phyloP scores from a whole-genome alignment of 169 alveolate species.

The Miamiensis avidus region DNA sequence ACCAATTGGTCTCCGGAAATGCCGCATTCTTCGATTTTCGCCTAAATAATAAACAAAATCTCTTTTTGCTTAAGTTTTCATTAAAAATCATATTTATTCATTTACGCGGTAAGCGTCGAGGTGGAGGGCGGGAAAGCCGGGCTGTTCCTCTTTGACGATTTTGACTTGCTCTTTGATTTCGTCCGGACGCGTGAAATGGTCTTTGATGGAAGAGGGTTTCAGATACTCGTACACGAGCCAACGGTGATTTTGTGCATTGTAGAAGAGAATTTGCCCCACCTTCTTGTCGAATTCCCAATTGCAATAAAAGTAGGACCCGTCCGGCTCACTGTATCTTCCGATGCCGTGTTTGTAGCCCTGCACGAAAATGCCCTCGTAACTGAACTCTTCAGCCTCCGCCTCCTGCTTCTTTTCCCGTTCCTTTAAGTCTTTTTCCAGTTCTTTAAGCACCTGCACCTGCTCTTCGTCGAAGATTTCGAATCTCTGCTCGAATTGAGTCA shows the following conservation, averaged over 20 bases:
- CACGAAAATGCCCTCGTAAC: slow-evolving; percentile 14
- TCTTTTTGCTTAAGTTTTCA: no score
- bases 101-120: not conserved
- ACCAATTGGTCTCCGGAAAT: not conserved
- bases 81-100: no score
- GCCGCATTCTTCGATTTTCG: not conserved
- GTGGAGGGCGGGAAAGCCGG: not conserved
- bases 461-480: slow-evolving; percentile 33
- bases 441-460: slow-evolving; percentile 29
- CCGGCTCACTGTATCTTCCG: slow-evolving; percentile 29
- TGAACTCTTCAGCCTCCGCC: not conserved
- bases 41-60: not conserved
- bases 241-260: slow-evolving; percentile 4
- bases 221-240: not conserved
- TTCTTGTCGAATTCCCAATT: slow-evolving; percentile 37
- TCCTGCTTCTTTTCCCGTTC: not conserved
- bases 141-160: not conserved
- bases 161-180: not conserved
- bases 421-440: slow-evolving; percentile 1
- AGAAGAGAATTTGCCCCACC: slow-evolving; percentile 16
- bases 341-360: slow-evolving; percentile 23
- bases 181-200: not conserved
- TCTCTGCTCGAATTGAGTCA: not conserved
- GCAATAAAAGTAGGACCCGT: slow-evolving; percentile 40
- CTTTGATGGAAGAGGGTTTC: not conserved